Percentiles rank a stretch among this genome's conserved stretches.
phyloP scores from a whole-genome alignment of 2,329 filamentous ascomycete species.

The Myotisia sp. region DNA sequence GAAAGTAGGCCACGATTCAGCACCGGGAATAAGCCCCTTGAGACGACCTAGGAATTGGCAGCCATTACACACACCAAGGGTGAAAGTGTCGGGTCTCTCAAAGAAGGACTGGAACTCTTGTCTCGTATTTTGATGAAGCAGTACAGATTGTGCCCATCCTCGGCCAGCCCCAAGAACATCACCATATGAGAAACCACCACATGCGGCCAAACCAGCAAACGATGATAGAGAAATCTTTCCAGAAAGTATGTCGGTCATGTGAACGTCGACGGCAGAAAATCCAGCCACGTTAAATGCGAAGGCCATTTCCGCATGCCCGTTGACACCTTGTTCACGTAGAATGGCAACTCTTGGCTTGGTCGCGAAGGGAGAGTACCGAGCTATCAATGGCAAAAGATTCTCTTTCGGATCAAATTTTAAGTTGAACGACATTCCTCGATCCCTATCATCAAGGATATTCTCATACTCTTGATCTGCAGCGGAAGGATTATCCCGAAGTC shows the following conservation, averaged over 20 bases:
- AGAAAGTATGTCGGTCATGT: conserved; percentile 86
- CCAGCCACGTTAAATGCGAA: conserved; percentile 87
- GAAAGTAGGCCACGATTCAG: conserved; percentile 69
- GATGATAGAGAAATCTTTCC: conserved; percentile 63
- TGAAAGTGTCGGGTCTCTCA: conserved; percentile 73
- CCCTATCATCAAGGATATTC: conserved; percentile 56
- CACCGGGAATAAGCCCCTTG: conserved; percentile 74
- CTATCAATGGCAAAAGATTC: conserved; percentile 54
- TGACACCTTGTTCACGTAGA: conserved; percentile 86
- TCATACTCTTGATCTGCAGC: conserved; percentile 76
- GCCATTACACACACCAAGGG: conserved; percentile 90
- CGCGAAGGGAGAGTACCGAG: conserved; percentile 41
- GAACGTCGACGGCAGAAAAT: conserved; percentile 82
- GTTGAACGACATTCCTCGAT: conserved; percentile 75
- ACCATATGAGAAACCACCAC: conserved; percentile 91
- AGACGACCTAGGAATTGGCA: conserved; percentile 86
- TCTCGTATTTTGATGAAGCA: conserved; percentile 63
- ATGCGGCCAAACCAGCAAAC: conserved; percentile 83
- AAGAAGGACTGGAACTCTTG: conserved; percentile 77
- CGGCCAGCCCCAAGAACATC: conserved; percentile 87
- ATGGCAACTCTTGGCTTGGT: conserved; percentile 70
- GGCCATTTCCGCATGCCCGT: conserved; percentile 94
- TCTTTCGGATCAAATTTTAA: conserved; percentile 69
- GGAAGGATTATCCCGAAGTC: conserved; percentile 69
- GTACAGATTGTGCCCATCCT: conserved; percentile 88